Conservation (phyloP, 2,329 filamentous ascomycete genomes). For the Aurifilum marmelostoma region DNA sequence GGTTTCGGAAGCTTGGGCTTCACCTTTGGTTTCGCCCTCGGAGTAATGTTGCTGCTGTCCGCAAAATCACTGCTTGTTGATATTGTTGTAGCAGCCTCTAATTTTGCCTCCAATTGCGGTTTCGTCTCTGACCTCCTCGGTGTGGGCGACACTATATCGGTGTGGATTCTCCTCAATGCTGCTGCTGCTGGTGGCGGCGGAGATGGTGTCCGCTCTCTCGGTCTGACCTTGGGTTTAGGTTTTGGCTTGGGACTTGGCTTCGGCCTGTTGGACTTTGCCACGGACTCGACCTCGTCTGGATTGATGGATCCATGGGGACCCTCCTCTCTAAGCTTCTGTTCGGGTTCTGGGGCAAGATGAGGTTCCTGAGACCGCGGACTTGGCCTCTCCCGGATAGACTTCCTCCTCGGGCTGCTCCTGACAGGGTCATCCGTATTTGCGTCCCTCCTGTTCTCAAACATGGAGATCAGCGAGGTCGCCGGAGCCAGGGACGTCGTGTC, state of each 20-base stretch:
- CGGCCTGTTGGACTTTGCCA: conserved; percentile 9
- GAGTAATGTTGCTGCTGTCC: neutral
- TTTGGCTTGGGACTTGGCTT: conserved; percentile 38
- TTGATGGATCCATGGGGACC: conserved; percentile 14
- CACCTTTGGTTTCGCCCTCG: neutral
- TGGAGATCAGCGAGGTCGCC: conserved; percentile 66
- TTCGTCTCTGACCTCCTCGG: conserved; percentile 39
- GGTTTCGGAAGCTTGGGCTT: conserved; percentile 15
- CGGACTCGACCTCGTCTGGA: conserved; percentile 10
- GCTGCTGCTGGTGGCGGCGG: conserved; percentile 15
- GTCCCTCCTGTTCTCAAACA: conserved; percentile 62
- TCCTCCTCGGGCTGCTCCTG: conserved; percentile 35
- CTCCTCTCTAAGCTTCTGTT: conserved; percentile 35
- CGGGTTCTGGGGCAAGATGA: conserved; percentile 34
- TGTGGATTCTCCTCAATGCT: conserved; percentile 28
- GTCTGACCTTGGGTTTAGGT: conserved; percentile 29
- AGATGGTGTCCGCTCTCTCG: conserved; percentile 27
- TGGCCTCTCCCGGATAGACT: conserved; percentile 24
- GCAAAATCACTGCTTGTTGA: conserved; percentile 13
- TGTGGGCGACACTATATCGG: conserved; percentile 39
- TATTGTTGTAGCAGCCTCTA: conserved; percentile 24
- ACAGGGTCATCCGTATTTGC: conserved; percentile 39
- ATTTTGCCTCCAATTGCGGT: conserved; percentile 40
- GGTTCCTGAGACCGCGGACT: conserved; percentile 29
- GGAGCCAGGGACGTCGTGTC: conserved; percentile 64